phyloP scores from a whole-genome alignment of 768 basidiomycete genomes.

The Lactarius psammicola region DNA sequence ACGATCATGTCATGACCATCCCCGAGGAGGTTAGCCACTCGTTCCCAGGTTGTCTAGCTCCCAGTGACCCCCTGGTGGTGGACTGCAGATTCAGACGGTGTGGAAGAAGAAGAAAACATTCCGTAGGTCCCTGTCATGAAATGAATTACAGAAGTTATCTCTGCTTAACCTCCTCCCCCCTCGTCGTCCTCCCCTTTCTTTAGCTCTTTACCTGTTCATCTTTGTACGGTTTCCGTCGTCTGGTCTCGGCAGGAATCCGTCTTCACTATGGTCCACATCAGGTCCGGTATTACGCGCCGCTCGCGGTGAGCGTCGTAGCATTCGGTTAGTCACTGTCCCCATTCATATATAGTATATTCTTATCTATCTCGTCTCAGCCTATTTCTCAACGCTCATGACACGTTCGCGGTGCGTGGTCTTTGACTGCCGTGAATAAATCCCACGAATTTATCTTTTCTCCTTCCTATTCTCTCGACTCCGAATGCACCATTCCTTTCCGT shows the following conservation, averaged over 20 bases:
- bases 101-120: slow-evolving; percentile 29
- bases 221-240: slow-evolving; percentile 2
- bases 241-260: not conserved
- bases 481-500: not conserved
- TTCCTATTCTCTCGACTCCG: not conserved
- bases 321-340: slow-evolving; percentile 18
- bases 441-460: not conserved
- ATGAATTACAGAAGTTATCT: not conserved
- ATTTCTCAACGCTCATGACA: slow-evolving; percentile 27
- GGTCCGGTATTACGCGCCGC: slow-evolving; percentile 26
- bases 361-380: slow-evolving; percentile 7
- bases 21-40: slow-evolving; percentile 18
- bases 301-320: slow-evolving; percentile 23
- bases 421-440: no score
- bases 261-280: not conserved
- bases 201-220: slow-evolving; percentile 28
- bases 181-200: not conserved
- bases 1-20: slow-evolving; percentile 26
- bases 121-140: slow-evolving; percentile 10
- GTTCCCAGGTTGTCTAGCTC: not conserved
- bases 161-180: not conserved
- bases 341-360: not conserved
- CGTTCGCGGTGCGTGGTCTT: slow-evolving; percentile 25
- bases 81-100: slow-evolving; percentile 22
- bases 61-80: not conserved